These are phyloP conservation scores for Mortierella sp. DNA, from an alignment of 371 early-diverging fungal genomes.

Conservation along the genomic window DNA sequence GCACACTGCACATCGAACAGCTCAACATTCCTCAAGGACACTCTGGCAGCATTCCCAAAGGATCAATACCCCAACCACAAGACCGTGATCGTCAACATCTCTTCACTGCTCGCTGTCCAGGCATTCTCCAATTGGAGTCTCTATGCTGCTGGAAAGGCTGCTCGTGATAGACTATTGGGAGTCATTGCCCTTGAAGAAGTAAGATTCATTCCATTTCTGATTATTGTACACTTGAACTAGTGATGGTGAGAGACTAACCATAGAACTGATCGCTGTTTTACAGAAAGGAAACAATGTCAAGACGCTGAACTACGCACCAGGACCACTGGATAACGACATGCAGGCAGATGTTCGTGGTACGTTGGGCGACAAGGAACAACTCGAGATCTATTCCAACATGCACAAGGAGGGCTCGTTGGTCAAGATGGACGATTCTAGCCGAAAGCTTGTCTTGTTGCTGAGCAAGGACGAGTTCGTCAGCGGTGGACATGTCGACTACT, in stretches of 20 bases:
- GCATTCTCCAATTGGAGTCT: slow-evolving; percentile 85
- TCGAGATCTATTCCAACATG: slow-evolving; percentile 67
- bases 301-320: slow-evolving; percentile 91
- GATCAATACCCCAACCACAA: slow-evolving; percentile 34
- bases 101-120: slow-evolving; percentile 85
- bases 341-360: slow-evolving; percentile 79
- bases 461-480: slow-evolving; percentile 62
- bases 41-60: slow-evolving; percentile 36
- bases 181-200: slow-evolving; percentile 77
- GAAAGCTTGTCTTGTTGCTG: slow-evolving; percentile 59
- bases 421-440: slow-evolving; percentile 75
- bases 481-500: slow-evolving; percentile 88
- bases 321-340: slow-evolving; percentile 92
- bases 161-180: slow-evolving; percentile 82
- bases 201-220: too few relatives aligned
- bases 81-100: slow-evolving; percentile 79
- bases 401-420: slow-evolving; percentile 79
- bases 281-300: slow-evolving; percentile 56
- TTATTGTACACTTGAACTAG: background rate
- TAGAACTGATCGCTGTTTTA: background rate
- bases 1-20: slow-evolving; percentile 47
- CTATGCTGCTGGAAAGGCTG: slow-evolving; percentile 90
- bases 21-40: slow-evolving; percentile 53
- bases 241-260: background rate
- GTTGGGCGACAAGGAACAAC: slow-evolving; percentile 78